phyloP scores from a whole-genome alignment of 257 asterid species.

The Nicotiana tomentosiformis region DNA sequence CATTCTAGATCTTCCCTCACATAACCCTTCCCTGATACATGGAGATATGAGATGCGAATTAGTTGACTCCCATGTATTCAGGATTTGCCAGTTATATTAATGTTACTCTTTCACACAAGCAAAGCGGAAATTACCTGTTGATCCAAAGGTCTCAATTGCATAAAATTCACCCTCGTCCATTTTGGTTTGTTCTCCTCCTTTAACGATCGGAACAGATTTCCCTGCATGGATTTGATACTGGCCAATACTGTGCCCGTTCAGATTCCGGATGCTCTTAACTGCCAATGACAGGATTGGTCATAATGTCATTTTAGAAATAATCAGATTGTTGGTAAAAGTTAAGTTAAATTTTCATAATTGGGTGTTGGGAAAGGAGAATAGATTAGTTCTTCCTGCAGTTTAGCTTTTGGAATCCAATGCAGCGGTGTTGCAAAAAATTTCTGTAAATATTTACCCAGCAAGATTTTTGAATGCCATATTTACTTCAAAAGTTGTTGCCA shows the following conservation, averaged over 20 bases:
- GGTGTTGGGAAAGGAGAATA: background rate
- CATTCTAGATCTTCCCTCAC: slow-evolving; percentile 97
- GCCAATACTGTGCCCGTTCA: slow-evolving; percentile 95
- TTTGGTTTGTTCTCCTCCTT: slow-evolving; percentile 97
- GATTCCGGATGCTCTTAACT: slow-evolving; percentile 92
- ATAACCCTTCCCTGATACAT: slow-evolving; percentile 70
- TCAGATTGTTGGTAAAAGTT: background rate
- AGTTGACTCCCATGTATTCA: background rate
- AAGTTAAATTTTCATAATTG: background rate
- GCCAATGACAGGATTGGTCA: slow-evolving; percentile 28
- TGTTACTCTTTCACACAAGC: background rate
- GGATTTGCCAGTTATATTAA: background rate
- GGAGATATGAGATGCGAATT: background rate
- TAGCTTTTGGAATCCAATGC: no score
- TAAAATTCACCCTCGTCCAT: slow-evolving; percentile 99
- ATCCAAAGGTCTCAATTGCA: slow-evolving; percentile 97
- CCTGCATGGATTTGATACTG: slow-evolving; percentile 95
- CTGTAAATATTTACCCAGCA: no score
- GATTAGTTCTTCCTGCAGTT: no score
- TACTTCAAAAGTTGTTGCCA: no score
- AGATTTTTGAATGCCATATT: no score
- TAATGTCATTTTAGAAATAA: background rate
- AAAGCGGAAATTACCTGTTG: slow-evolving; percentile 55
- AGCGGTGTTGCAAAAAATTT: no score
- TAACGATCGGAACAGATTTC: slow-evolving; percentile 96